A percentile compares a stretch with the other conserved stretches of the same genome.
phyloP scores from a whole-genome alignment of 768 basidiomycete genomes.

The Termitomyces sp. region DNA sequence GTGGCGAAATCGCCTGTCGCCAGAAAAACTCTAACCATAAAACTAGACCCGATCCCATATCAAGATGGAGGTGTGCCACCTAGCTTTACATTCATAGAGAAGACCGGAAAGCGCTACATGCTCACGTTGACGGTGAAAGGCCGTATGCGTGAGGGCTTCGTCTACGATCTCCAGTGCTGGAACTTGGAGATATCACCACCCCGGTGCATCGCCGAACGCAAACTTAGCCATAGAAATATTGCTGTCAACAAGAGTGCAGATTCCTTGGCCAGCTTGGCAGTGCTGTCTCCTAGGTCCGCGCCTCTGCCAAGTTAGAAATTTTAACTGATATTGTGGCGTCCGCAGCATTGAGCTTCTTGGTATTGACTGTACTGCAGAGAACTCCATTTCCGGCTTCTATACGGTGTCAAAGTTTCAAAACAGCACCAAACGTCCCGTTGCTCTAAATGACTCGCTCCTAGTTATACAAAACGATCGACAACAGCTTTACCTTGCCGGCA shows the following conservation, averaged over 20 bases:
- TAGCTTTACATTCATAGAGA: conserved; percentile 40
- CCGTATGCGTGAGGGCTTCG: conserved; percentile 13
- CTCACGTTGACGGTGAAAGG: conserved; percentile 33
- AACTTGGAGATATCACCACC: conserved; percentile 32
- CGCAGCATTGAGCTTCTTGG: conserved; percentile 37
- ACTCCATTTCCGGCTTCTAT: conserved; percentile 32
- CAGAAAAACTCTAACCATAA: conserved; percentile 15
- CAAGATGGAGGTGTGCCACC: conserved; percentile 31
- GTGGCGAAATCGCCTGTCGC: conserved; percentile 30
- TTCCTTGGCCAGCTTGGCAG: conserved; percentile 31
- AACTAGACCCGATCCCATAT: conserved; percentile 17
- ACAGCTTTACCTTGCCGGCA: conserved; percentile 21
- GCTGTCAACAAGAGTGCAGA: conserved; percentile 37
- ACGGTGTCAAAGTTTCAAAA: conserved; percentile 23
- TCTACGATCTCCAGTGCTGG: conserved; percentile 51
- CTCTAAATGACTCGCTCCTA: conserved; percentile 31
- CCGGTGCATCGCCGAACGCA: conserved; percentile 36
- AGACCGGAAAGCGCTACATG: conserved; percentile 35
- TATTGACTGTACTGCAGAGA: conserved; percentile 28
- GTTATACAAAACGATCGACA: conserved; percentile 28
- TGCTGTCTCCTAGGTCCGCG: conserved; percentile 36
- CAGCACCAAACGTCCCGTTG: conserved; percentile 21
- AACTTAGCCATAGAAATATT: conserved; percentile 33
- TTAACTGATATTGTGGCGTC: background rate
- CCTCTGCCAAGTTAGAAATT: background rate